Conservation (phyloP, 2,329 filamentous ascomycete species). For the Aspergillus novoparasiticus region DNA sequence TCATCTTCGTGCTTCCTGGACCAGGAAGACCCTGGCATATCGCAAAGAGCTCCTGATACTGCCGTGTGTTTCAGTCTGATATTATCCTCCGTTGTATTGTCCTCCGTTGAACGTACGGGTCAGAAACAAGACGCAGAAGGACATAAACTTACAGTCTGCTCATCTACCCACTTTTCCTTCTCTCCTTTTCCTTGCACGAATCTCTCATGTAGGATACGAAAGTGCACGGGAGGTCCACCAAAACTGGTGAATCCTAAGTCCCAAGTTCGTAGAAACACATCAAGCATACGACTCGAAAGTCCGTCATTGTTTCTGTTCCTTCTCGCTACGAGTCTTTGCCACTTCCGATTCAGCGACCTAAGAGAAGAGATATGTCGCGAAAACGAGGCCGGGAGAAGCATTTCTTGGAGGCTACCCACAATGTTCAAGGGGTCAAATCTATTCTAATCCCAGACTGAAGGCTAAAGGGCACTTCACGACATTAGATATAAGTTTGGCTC, state of each 20-base stretch:
- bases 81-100: no score
- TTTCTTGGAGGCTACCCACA: neutral
- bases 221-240: constrained; percentile 70
- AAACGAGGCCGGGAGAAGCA: neutral
- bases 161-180: constrained; percentile 66
- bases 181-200: constrained; percentile 56
- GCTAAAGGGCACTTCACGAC: rapidly evolving
- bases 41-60: constrained; percentile 74
- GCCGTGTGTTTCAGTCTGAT: neutral
- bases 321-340: neutral
- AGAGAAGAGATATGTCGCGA: neutral
- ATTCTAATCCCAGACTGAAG: neutral
- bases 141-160: constrained; percentile 59
- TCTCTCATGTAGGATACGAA: constrained; percentile 65
- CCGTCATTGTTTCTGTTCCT: neutral
- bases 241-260: constrained; percentile 67
- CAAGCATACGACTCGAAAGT: constrained; percentile 29
- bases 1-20: constrained; percentile 71
- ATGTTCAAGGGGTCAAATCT: neutral
- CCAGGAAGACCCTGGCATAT: constrained; percentile 69
- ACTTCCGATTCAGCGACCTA: neutral
- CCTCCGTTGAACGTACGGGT: no score
- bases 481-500: neutral
- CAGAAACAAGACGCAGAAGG: neutral
- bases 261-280: constrained; percentile 52